These are phyloP conservation scores for Aegle marmelos DNA, from an alignment of 345 rosid genomes.

Conservation along the genomic window DNA sequence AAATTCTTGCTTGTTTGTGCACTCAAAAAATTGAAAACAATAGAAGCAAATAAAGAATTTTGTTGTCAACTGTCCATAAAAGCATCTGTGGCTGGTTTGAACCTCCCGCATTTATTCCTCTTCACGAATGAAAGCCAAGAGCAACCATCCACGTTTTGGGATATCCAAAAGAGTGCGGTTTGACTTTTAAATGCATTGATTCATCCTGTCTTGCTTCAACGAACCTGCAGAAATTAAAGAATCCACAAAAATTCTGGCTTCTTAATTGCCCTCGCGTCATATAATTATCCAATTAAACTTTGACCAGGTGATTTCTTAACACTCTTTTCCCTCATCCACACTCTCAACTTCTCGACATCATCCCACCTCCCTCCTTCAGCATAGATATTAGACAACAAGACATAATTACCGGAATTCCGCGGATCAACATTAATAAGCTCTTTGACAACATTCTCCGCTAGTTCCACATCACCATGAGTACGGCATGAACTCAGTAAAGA, in stretches of 20 bases:
- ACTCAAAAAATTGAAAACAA: too few relatives aligned
- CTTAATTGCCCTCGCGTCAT: not conserved
- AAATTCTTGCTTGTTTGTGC: too few relatives aligned
- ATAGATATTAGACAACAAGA: constrained; percentile 61
- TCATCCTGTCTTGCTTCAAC: not conserved
- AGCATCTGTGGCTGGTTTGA: not conserved
- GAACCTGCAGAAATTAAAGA: not conserved
- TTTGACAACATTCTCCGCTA: constrained; percentile 52
- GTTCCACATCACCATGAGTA: constrained; percentile 52
- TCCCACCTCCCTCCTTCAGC: constrained; percentile 74
- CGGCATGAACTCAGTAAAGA: constrained; percentile 67
- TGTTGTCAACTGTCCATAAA: not conserved
- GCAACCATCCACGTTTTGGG: not conserved
- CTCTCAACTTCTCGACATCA: constrained; percentile 53
- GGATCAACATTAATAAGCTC: constrained; percentile 61
- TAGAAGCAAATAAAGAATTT: too few relatives aligned
- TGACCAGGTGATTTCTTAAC: constrained; percentile 47
- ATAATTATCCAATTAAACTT: constrained; percentile 26
- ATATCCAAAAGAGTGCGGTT: not conserved
- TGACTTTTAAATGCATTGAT: not conserved
- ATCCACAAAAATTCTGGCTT: not conserved
- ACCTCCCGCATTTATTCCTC: not conserved
- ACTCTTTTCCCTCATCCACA: constrained; percentile 45
- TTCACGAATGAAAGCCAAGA: constrained; percentile 1
- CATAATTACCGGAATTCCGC: constrained; percentile 67